These are phyloP conservation scores for Corchorus olitorius DNA, from an alignment of 345 rosid species.

Conservation along the genomic window DNA sequence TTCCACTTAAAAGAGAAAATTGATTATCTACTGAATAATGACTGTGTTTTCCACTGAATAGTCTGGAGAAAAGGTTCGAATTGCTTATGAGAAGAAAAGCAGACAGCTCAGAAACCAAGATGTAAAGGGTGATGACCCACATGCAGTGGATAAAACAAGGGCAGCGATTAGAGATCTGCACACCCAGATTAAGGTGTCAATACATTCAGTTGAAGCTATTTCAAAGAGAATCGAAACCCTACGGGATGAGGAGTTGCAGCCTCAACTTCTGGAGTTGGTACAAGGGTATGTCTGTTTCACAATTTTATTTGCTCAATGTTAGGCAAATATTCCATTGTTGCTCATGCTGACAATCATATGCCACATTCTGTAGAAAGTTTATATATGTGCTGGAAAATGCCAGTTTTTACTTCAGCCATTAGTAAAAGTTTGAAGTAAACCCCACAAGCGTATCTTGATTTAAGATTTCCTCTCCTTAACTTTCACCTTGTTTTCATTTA, in stretches of 20 bases:
- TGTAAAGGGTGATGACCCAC: slow-evolving; percentile 71
- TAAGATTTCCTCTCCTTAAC: neutral
- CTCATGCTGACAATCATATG: neutral
- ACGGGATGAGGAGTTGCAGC: slow-evolving; percentile 92
- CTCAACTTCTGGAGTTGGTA: slow-evolving; percentile 78
- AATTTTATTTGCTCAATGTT: neutral
- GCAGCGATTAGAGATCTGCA: slow-evolving; percentile 67
- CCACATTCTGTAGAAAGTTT: neutral
- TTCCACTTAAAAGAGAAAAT: neutral
- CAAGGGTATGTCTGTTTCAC: slow-evolving; percentile 64
- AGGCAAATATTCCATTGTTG: neutral
- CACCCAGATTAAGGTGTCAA: slow-evolving; percentile 77
- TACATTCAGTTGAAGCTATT: slow-evolving; percentile 85
- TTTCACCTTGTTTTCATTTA: neutral
- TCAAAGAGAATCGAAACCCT: slow-evolving; percentile 83
- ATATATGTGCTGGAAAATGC: neutral
- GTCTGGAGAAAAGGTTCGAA: slow-evolving; percentile 77
- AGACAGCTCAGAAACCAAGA: slow-evolving; percentile 72
- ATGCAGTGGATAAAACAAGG: slow-evolving; percentile 72
- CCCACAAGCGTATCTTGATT: neutral
- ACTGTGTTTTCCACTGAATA: slow-evolving; percentile 31
- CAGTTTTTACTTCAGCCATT: neutral
- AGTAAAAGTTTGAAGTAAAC: neutral
- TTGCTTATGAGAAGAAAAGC: slow-evolving; percentile 81
- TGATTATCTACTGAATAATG: slow-evolving; percentile 17